Conservation (phyloP, 257 asterid species). For the Petrea volubilis region DNA sequence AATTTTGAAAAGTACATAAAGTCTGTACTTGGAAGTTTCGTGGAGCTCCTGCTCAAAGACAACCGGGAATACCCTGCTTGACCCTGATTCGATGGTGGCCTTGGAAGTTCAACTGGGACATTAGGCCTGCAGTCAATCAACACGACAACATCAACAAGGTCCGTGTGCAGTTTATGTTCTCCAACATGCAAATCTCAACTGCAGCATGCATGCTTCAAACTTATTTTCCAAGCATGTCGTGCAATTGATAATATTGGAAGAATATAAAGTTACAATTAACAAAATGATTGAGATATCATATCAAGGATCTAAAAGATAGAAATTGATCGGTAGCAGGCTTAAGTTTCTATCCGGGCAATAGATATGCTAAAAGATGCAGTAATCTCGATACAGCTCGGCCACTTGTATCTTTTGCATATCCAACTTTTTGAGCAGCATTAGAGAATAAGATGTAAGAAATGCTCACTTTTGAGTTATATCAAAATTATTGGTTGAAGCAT, state of each 20-base stretch:
- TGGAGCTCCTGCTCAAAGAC: constrained; percentile 56
- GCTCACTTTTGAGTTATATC: constrained; percentile 68
- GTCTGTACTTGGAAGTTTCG: constrained; percentile 61
- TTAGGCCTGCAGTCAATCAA: constrained; percentile 45
- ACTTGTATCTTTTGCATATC: not conserved
- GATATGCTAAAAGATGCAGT: constrained; percentile 1
- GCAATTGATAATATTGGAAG: not conserved
- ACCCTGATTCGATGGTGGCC: constrained; percentile 53
- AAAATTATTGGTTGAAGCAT: constrained; percentile 64
- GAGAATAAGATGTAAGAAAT: constrained; percentile 21
- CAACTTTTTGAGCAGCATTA: not conserved
- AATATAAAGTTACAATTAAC: not conserved
- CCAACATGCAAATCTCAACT: not conserved
- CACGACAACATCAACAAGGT: not conserved
- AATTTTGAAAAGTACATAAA: not conserved
- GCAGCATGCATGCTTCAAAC: not conserved
- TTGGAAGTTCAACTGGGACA: constrained; percentile 53
- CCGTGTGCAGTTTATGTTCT: not conserved
- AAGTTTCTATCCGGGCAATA: not conserved
- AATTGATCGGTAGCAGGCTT: not conserved
- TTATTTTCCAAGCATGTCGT: not conserved
- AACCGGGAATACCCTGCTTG: constrained; percentile 49
- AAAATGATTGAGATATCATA: not conserved
- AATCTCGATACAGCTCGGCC: not conserved
- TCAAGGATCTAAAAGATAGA: not conserved